Evolutionary conservation across 306 rosid species (phyloP).

Genomic region (Psophocarpus tetragonolobus): DNA sequence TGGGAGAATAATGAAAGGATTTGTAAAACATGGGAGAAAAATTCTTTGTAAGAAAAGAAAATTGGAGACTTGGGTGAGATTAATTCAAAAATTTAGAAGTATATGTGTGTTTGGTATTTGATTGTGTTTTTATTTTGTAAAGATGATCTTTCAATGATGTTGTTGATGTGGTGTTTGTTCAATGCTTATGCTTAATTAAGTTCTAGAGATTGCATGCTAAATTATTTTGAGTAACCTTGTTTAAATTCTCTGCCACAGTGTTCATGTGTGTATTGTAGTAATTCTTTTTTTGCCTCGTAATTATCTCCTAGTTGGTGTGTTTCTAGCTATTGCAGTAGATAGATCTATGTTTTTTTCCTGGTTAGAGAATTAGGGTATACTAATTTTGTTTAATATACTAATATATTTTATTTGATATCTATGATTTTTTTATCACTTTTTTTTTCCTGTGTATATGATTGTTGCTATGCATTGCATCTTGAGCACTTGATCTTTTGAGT

Average conservation of each 20-base stretch:
- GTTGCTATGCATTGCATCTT: slow-evolving; percentile 1
- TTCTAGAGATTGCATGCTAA: slow-evolving; percentile 12
- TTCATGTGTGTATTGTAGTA: neutral
- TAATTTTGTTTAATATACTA: neutral
- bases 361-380: neutral
- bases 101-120: neutral
- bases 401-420: neutral
- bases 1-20: slow-evolving; percentile 30
- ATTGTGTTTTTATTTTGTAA: slow-evolving; percentile 18
- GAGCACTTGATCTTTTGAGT: slow-evolving; percentile 21
- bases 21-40: slow-evolving; percentile 14
- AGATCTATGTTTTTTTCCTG: slow-evolving; percentile 12
- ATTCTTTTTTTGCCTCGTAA: neutral
- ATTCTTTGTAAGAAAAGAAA: neutral
- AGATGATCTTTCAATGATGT: slow-evolving; percentile 19
- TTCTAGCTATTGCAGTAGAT: slow-evolving; percentile 13
- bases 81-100: neutral
- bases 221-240: neutral
- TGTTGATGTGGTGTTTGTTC: slow-evolving; percentile 26
- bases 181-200: slow-evolving; percentile 23
- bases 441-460: neutral
- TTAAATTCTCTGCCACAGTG: neutral
- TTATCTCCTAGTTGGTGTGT: neutral
- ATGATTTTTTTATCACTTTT: neutral
- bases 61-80: neutral